Conservation (phyloP, 495 filamentous ascomycete genomes). For the Rhypophila decipiens region DNA sequence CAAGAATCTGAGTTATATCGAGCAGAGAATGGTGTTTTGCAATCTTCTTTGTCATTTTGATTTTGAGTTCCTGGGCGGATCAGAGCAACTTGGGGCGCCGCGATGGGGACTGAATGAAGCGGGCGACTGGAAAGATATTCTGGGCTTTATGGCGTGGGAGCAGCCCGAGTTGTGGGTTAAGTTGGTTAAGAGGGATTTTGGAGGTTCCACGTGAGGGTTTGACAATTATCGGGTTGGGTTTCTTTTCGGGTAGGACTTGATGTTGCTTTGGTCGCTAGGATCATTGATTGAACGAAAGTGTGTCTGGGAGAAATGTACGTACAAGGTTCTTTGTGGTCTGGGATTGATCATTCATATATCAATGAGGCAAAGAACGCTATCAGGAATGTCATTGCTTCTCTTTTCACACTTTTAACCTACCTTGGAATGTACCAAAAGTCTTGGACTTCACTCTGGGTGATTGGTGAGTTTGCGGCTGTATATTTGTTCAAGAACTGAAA, state of each 20-base stretch:
- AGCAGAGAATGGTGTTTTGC: constrained; percentile 8
- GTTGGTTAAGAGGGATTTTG: not conserved
- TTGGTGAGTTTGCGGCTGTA: not conserved
- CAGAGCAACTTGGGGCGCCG: not conserved
- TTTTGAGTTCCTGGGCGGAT: not conserved
- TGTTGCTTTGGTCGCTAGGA: not conserved
- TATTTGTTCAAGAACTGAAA: not conserved
- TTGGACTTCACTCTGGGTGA: not conserved
- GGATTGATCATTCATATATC: no score
- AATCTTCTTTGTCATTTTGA: constrained; percentile 10
- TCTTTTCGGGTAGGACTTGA: not conserved
- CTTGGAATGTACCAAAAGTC: no score
- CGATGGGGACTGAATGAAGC: constrained; percentile 2
- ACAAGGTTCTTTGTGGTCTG: no score
- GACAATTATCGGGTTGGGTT: not conserved
- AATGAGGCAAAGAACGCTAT: no score
- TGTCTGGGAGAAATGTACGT: no score
- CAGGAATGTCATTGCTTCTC: no score
- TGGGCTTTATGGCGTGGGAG: constrained; percentile 7
- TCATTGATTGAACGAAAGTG: no score
- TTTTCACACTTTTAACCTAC: no score
- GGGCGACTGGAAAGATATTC: constrained; percentile 6
- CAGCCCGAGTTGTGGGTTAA: constrained; percentile 5
- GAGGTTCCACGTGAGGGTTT: not conserved
- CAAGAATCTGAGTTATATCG: constrained; percentile 33